Percentiles rank a stretch among this genome's conserved stretches.
These are phyloP conservation scores for Hygrophoropsis aurantiaca DNA, from an alignment of 768 basidiomycete genomes.

Conservation along the genomic window DNA sequence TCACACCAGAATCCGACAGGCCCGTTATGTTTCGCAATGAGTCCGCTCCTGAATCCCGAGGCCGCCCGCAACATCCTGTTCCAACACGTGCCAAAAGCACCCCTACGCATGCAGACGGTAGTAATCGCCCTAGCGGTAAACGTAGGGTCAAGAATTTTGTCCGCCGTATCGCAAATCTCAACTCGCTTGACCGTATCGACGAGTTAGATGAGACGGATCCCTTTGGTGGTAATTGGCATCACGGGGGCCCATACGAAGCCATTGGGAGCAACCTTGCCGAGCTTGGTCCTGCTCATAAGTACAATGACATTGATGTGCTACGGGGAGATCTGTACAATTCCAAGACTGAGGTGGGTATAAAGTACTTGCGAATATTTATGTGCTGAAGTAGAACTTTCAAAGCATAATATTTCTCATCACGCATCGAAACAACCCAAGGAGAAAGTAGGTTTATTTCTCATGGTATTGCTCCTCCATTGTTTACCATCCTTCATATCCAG, in stretches of 20 bases:
- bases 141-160: conserved; percentile 25
- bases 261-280: conserved; percentile 29
- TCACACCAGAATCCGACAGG: background rate
- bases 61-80: background rate
- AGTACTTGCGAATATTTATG: conserved; percentile 1
- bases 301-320: conserved; percentile 3
- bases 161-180: conserved; percentile 23
- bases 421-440: conserved; percentile 6
- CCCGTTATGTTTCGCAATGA: background rate
- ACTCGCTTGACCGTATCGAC: conserved; percentile 66
- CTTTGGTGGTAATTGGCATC: conserved; percentile 61
- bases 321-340: conserved; percentile 1
- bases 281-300: conserved; percentile 8
- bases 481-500: conserved; percentile 14
- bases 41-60: conserved; percentile 2
- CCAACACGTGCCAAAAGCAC: background rate
- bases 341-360: conserved; percentile 21
- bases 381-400: conserved; percentile 9
- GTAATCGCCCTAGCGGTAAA: conserved; percentile 11
- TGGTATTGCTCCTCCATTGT: background rate
- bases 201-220: conserved; percentile 78
- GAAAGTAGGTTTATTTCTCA: conserved; percentile 15
- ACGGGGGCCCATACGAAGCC: conserved; percentile 76
- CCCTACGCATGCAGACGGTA: conserved; percentile 3
- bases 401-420: conserved; percentile 13